Conservation (phyloP, 1,284 basidiomycete genomes). For the Tylopilus sp. region DNA sequence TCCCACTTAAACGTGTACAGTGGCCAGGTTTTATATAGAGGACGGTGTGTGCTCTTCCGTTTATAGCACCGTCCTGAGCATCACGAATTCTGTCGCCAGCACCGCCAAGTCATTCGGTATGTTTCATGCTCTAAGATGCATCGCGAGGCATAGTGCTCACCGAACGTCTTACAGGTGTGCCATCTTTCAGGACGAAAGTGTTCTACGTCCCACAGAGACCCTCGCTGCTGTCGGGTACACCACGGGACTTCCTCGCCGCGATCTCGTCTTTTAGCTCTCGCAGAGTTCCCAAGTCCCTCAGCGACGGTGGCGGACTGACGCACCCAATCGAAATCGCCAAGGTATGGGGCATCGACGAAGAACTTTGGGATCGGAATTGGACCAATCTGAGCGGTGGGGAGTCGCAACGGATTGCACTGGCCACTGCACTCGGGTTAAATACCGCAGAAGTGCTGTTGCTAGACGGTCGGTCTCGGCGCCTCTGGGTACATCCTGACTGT, state of each 20-base stretch:
- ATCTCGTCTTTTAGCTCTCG: conserved; percentile 59
- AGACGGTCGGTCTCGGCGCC: conserved; percentile 58
- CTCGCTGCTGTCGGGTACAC: conserved; percentile 77
- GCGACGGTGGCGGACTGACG: conserved; percentile 30
- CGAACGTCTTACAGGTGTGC: conserved; percentile 51
- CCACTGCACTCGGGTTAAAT: conserved; percentile 66
- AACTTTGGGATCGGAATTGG: conserved; percentile 78
- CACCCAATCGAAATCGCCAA: conserved; percentile 55
- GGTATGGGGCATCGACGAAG: conserved; percentile 63
- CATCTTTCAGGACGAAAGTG: conserved; percentile 70
- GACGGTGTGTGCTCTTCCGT: conserved; percentile 44
- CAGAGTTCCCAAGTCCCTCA: conserved; percentile 22
- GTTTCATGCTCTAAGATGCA: conserved; percentile 8
- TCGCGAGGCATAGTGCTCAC: conserved; percentile 3
- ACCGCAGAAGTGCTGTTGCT: conserved; percentile 79
- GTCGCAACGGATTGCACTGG: conserved; percentile 74
- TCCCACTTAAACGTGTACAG: conserved; percentile 72
- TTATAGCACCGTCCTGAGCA: not conserved
- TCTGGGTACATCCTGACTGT: not conserved
- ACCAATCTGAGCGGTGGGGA: conserved; percentile 78
- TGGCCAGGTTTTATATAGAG: conserved; percentile 62
- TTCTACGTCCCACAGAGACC: conserved; percentile 85
- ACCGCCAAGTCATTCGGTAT: conserved; percentile 53
- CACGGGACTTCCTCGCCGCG: conserved; percentile 63
- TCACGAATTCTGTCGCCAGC: conserved; percentile 33